Conservation (phyloP, 176 grass and related monocot species). For the Chloris gayana region DNA sequence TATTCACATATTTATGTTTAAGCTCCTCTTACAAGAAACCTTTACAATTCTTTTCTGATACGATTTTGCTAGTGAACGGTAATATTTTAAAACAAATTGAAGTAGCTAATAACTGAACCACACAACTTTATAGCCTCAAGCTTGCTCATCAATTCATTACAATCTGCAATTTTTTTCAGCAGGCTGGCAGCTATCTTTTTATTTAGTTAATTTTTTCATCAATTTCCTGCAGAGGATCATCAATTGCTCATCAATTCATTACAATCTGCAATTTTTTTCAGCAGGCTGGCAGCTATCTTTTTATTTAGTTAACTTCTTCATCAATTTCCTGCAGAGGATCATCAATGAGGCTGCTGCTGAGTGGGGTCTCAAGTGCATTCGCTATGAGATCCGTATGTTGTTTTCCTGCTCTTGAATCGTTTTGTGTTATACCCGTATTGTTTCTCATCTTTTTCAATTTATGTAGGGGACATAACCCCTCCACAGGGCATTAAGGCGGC, state of each 20-base stretch:
- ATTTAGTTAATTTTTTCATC: constrained; percentile 21
- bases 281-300: not conserved
- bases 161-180: not conserved
- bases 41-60: constrained; percentile 1
- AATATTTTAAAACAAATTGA: too few relatives aligned
- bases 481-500: constrained; percentile 78
- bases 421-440: constrained; percentile 1
- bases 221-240: constrained; percentile 69
- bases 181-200: not conserved
- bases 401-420: not conserved
- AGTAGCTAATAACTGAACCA: too few relatives aligned
- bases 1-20: not conserved
- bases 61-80: too few relatives aligned
- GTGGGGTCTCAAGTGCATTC: constrained; percentile 95
- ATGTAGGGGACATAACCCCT: constrained; percentile 89
- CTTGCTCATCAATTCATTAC: not conserved
- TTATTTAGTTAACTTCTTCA: constrained; percentile 19
- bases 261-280: not conserved
- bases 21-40: constrained; percentile 14
- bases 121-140: not conserved
- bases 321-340: constrained; percentile 58
- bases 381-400: constrained; percentile 90
- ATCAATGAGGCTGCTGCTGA: constrained; percentile 87
- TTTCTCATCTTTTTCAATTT: constrained; percentile 35
- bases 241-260: constrained; percentile 34